Percentiles rank a stretch among this genome's conserved stretches.
These are phyloP conservation scores for Rhizomucor pusillus DNA, from an alignment of 371 early-diverging fungal genomes.

Conservation along the genomic window DNA sequence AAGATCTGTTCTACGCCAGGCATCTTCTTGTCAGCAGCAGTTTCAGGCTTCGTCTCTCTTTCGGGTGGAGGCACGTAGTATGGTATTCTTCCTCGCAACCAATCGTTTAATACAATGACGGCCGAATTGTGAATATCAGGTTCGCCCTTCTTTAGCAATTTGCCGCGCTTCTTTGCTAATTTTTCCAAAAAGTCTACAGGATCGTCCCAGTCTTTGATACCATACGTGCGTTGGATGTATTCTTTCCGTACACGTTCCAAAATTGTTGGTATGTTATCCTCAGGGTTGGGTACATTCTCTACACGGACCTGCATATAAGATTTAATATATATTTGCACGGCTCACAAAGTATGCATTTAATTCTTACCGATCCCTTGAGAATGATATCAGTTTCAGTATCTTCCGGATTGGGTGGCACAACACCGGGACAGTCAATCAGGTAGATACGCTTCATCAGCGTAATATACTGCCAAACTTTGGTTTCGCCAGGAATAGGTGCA, in stretches of 20 bases:
- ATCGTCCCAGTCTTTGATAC: slow-evolving; percentile 81
- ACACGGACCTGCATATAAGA: slow-evolving; percentile 66
- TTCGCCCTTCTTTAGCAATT: slow-evolving; percentile 96
- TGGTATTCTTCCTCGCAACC: slow-evolving; percentile 98
- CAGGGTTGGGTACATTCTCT: slow-evolving; percentile 93
- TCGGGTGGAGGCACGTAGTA: slow-evolving; percentile 91
- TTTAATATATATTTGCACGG: too few relatives aligned
- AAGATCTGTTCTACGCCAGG: slow-evolving; percentile 77
- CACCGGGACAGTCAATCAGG: slow-evolving; percentile 99
- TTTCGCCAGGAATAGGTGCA: slow-evolving; percentile 99
- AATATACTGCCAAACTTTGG: slow-evolving; percentile 99
- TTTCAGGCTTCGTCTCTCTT: slow-evolving; percentile 22
- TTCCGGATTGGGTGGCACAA: slow-evolving; percentile 87
- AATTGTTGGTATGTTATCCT: slow-evolving; percentile 90
- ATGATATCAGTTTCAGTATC: slow-evolving; percentile 96
- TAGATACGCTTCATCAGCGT: slow-evolving; percentile 98
- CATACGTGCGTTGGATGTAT: slow-evolving; percentile 90
- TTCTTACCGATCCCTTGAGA: slow-evolving; percentile 89
- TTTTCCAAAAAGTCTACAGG: slow-evolving; percentile 89
- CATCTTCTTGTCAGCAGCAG: slow-evolving; percentile 31
- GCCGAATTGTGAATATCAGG: slow-evolving; percentile 92
- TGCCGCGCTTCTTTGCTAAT: slow-evolving; percentile 89
- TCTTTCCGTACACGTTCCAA: slow-evolving; percentile 85
- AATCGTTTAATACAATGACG: slow-evolving; percentile 99
- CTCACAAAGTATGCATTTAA: neutral